phyloP scores from a whole-genome alignment of 108 stramenopile species.

The Cyclostephanos tholiformis region DNA sequence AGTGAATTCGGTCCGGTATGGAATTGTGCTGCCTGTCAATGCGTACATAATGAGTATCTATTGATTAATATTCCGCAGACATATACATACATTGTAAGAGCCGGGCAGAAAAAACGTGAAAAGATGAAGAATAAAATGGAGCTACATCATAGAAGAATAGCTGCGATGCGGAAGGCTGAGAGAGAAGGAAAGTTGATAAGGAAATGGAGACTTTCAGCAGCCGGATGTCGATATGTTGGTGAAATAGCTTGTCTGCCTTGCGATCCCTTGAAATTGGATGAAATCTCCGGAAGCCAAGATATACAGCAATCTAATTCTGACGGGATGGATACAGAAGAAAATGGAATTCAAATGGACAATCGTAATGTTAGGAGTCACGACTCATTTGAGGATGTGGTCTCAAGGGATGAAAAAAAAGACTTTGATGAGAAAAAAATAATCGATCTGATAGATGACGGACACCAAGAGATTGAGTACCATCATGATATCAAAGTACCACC shows the following conservation, averaged over 20 bases:
- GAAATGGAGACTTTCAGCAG: conserved; percentile 26
- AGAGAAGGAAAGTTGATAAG: conserved; percentile 24
- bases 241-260: conserved; percentile 30
- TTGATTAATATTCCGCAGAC: conserved; percentile 39
- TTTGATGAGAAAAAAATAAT: neutral
- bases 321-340: conserved; percentile 9
- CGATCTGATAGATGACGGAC: neutral
- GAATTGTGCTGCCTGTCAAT: neutral
- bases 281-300: conserved; percentile 2
- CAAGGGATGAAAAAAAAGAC: neutral
- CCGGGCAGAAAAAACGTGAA: conserved; percentile 62
- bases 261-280: conserved; percentile 31
- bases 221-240: conserved; percentile 28
- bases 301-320: neutral
- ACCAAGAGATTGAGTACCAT: neutral
- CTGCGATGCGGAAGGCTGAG: conserved; percentile 30
- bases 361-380: neutral
- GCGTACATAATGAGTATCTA: neutral
- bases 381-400: neutral
- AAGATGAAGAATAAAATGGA: conserved; percentile 44
- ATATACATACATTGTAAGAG: conserved; percentile 82
- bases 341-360: neutral
- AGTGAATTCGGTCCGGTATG: neutral
- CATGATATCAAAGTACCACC: neutral
- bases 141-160: conserved; percentile 40